Evolutionary conservation across 2,329 filamentous ascomycete genomes (phyloP).

Genomic region (Tricladium varicosporioides): DNA sequence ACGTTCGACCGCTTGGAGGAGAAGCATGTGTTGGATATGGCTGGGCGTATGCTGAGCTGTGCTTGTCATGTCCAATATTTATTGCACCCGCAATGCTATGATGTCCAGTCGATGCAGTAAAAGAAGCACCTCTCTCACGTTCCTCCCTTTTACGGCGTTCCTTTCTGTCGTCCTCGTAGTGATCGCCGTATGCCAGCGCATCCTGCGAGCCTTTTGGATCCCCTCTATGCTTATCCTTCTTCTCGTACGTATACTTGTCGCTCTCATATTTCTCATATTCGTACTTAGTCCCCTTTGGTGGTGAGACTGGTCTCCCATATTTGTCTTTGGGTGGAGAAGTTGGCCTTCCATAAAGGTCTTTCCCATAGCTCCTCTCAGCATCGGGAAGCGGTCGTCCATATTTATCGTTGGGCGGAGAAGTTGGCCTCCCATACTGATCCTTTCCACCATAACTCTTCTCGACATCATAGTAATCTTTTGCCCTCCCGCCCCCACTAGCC

Average conservation of each 20-base stretch:
- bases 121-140: conserved; percentile 25
- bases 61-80: conserved; percentile 22
- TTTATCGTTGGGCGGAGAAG: conserved; percentile 14
- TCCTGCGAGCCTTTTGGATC: conserved; percentile 13
- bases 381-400: conserved; percentile 16
- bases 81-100: conserved; percentile 25
- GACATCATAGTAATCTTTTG: conserved; percentile 6
- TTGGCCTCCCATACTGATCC: conserved; percentile 1
- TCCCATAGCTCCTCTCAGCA: conserved; percentile 16
- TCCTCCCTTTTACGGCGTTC: conserved; percentile 15
- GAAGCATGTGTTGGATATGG: conserved; percentile 2
- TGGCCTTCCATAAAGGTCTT: conserved; percentile 13
- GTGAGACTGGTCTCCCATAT: conserved; percentile 12
- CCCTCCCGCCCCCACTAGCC: conserved; percentile 14
- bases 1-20: conserved; percentile 9
- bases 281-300: neutral
- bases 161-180: neutral
- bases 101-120: conserved; percentile 27
- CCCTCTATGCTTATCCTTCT: neutral
- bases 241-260: conserved; percentile 32
- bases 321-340: conserved; percentile 14
- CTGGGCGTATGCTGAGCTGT: conserved; percentile 5
- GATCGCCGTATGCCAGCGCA: neutral
- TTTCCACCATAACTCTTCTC: conserved; percentile 12
- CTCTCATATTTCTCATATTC: conserved; percentile 3